These are phyloP conservation scores for Pholiota molesta DNA, from an alignment of 768 basidiomycete genomes.

Conservation along the genomic window DNA sequence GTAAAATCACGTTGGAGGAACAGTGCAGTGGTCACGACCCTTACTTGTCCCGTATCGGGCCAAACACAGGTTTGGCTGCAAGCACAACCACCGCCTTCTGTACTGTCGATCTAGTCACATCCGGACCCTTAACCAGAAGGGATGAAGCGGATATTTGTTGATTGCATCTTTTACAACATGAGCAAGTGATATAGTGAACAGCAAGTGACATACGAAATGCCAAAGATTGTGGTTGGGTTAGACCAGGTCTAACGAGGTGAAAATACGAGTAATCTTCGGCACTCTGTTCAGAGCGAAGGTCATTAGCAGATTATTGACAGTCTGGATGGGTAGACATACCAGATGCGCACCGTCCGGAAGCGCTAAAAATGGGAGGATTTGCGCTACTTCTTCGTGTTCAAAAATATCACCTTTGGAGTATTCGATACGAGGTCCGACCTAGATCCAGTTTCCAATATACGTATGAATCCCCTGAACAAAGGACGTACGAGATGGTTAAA, in stretches of 20 bases:
- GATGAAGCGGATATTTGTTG: conserved; percentile 87
- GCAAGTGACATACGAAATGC: conserved; percentile 79
- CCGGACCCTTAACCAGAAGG: conserved; percentile 75
- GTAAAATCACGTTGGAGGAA: conserved; percentile 93
- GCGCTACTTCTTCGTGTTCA: conserved; percentile 82
- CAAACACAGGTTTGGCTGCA: conserved; percentile 89
- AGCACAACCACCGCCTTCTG: conserved; percentile 98
- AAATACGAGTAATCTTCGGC: conserved; percentile 98
- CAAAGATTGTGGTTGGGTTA: conserved; percentile 84
- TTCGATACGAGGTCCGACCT: conserved; percentile 94
- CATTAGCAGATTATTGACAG: not conserved
- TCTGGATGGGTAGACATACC: conserved; percentile 45
- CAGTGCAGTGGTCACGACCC: conserved; percentile 90
- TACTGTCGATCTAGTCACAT: conserved; percentile 94
- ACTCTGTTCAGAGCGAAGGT: conserved; percentile 47
- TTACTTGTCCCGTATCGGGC: conserved; percentile 96
- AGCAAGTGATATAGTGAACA: not conserved
- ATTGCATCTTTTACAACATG: conserved; percentile 67
- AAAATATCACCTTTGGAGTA: conserved; percentile 78
- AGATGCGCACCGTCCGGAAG: conserved; percentile 97
- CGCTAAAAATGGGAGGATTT: conserved; percentile 92
- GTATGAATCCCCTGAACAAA: not conserved
- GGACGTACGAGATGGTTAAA: conserved; percentile 86
- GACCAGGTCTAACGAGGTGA: conserved; percentile 77
- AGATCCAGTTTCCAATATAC: not conserved